Conservation (phyloP, 352 stramenopile species). For the Globisporangium okanoganense region DNA sequence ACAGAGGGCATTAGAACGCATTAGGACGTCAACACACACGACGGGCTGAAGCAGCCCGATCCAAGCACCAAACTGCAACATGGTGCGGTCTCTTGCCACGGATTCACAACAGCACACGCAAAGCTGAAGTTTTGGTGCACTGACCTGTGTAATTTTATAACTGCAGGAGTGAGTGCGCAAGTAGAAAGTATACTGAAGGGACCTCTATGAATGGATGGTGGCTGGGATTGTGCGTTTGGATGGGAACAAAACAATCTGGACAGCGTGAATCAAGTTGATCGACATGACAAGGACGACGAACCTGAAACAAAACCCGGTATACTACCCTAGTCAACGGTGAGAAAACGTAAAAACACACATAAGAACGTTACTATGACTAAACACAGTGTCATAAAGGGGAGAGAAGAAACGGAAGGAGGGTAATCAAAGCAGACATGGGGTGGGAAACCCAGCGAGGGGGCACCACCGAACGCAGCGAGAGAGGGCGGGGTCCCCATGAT, state of each 20-base stretch:
- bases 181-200: not conserved
- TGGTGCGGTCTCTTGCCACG: constrained; percentile 5
- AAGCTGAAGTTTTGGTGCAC: constrained; percentile 5
- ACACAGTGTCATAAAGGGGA: too few relatives aligned
- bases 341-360: too few relatives aligned
- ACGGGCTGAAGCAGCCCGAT: not conserved
- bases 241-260: constrained; percentile 1
- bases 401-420: too few relatives aligned
- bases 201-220: not conserved
- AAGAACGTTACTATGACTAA: too few relatives aligned
- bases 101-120: constrained; percentile 1
- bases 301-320: too few relatives aligned
- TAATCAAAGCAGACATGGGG: too few relatives aligned
- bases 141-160: not conserved
- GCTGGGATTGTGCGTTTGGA: not conserved
- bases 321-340: too few relatives aligned
- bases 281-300: not conserved
- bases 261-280: constrained; percentile 1
- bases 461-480: too few relatives aligned
- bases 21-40: not conserved
- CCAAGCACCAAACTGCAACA: constrained; percentile 13
- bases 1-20: too few relatives aligned
- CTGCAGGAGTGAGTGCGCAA: not conserved
- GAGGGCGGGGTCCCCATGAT: too few relatives aligned
- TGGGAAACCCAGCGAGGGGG: too few relatives aligned